A percentile compares a stretch with the other conserved stretches of the same genome.
Evolutionary conservation across 805 yeast genomes (phyloP).

Genomic region (Yamadazyma scolyti): DNA sequence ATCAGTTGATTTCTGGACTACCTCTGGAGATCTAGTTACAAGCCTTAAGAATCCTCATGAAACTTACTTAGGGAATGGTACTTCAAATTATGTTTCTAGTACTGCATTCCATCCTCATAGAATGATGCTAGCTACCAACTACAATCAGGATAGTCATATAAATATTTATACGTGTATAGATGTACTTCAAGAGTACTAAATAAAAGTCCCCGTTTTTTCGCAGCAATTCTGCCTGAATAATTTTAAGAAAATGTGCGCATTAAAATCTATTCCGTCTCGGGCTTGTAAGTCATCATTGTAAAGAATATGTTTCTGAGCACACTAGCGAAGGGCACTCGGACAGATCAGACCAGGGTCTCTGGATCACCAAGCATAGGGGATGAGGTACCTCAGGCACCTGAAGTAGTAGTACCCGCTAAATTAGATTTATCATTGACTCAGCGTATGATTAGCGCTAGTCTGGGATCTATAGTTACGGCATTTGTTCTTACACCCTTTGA

Average conservation of each 20-base stretch:
- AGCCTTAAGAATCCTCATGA: slow-evolving; percentile 52
- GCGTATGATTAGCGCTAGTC: slow-evolving; percentile 74
- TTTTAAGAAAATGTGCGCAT: too few species aligned
- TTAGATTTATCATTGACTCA: too few species aligned
- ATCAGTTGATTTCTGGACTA: slow-evolving; percentile 76
- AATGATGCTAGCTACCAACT: slow-evolving; percentile 86
- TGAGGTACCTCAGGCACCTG: too few species aligned
- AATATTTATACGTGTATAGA: slow-evolving; percentile 50
- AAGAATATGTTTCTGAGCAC: too few species aligned
- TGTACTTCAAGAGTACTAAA: slow-evolving; percentile 30
- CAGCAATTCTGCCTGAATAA: too few species aligned
- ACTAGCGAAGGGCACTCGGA: too few species aligned
- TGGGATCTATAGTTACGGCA: slow-evolving; percentile 72
- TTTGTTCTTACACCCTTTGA: slow-evolving; percentile 77
- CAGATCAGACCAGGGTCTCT: too few species aligned
- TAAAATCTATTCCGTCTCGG: too few species aligned
- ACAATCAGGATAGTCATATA: slow-evolving; percentile 71
- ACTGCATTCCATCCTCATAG: slow-evolving; percentile 88
- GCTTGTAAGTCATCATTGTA: too few species aligned
- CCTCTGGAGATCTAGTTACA: slow-evolving; percentile 71
- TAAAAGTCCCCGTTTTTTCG: too few species aligned
- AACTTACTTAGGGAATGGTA: slow-evolving; percentile 41
- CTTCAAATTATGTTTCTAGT: slow-evolving; percentile 56
- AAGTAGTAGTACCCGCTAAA: too few species aligned
- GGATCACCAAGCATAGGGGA: too few species aligned